Conservation (phyloP, 2,329 filamentous ascomycete genomes). For the Drechslerella coelobrocha region DNA sequence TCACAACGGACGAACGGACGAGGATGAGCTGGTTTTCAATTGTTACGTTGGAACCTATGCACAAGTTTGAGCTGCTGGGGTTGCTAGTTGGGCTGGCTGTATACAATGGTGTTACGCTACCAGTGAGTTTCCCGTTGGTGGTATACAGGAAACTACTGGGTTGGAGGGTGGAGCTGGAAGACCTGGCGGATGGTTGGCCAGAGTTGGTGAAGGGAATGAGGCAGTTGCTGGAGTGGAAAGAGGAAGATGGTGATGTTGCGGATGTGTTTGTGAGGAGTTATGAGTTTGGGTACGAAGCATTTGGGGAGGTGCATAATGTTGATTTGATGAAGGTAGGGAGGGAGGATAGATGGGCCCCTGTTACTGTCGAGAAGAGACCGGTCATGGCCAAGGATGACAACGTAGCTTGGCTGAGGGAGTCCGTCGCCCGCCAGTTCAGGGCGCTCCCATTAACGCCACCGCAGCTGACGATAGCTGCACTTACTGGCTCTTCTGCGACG, state of each 20-base stretch:
- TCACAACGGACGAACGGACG: conserved; percentile 77
- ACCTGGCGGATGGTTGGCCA: conserved; percentile 88
- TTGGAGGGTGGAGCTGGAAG: conserved; percentile 71
- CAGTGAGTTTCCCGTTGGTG: conserved; percentile 83
- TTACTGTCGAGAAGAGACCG: conserved; percentile 32
- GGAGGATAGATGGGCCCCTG: conserved; percentile 41
- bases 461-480: conserved; percentile 2
- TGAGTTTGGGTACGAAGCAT: conserved; percentile 75
- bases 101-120: conserved; percentile 90
- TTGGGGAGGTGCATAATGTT: conserved; percentile 64
- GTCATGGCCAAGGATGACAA: conserved; percentile 14
- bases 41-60: conserved; percentile 78
- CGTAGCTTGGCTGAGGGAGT: conserved; percentile 14
- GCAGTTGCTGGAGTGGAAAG: conserved; percentile 76
- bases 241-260: conserved; percentile 74
- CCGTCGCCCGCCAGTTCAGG: conserved; percentile 10
- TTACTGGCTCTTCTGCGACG: conserved; percentile 5
- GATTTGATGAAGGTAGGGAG: conserved; percentile 62
- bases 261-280: conserved; percentile 85
- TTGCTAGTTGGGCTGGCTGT: conserved; percentile 86
- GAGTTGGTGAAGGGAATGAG: conserved; percentile 77
- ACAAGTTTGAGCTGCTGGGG: conserved; percentile 90
- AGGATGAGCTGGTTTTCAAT: conserved; percentile 89
- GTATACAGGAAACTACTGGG: conserved; percentile 82
- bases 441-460: not conserved